These are phyloP conservation scores for Eragrostis tef DNA, from an alignment of 202 grass and related monocot species.

Conservation along the genomic window DNA sequence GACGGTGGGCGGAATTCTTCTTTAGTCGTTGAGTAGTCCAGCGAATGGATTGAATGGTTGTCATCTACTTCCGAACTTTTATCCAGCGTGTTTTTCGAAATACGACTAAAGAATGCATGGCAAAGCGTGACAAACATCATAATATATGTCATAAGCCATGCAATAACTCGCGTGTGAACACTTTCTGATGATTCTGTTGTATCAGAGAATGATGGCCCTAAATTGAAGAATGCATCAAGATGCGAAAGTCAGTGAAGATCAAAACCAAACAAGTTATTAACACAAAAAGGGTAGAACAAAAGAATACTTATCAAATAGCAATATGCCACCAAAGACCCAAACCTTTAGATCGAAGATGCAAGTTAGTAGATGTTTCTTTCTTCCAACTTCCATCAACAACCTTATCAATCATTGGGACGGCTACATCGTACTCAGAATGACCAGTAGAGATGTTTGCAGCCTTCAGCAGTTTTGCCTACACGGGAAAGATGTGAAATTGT, in stretches of 20 bases:
- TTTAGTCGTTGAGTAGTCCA: conserved; percentile 42
- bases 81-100: conserved; percentile 41
- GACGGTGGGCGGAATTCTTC: conserved; percentile 55
- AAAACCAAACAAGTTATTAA: conserved; percentile 3
- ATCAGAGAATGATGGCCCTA: conserved; percentile 34
- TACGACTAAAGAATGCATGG: conserved; percentile 34
- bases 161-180: conserved; percentile 43
- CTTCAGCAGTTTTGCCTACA: conserved; percentile 59
- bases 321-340: conserved; percentile 1
- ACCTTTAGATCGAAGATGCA: conserved; percentile 53
- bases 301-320: neutral
- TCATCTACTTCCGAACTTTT: conserved; percentile 41
- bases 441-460: conserved; percentile 44
- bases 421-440: conserved; percentile 45
- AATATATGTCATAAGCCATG: conserved; percentile 44
- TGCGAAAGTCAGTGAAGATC: conserved; percentile 24
- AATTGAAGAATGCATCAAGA: conserved; percentile 31
- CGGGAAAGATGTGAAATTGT: neutral
- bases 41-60: conserved; percentile 25
- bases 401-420: conserved; percentile 68
- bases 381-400: conserved; percentile 59
- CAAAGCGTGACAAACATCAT: conserved; percentile 48
- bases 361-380: conserved; percentile 45
- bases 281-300: neutral
- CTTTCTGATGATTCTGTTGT: conserved; percentile 38